phyloP scores from a whole-genome alignment of 2,329 filamentous ascomycete species.

The Claviceps africana region DNA sequence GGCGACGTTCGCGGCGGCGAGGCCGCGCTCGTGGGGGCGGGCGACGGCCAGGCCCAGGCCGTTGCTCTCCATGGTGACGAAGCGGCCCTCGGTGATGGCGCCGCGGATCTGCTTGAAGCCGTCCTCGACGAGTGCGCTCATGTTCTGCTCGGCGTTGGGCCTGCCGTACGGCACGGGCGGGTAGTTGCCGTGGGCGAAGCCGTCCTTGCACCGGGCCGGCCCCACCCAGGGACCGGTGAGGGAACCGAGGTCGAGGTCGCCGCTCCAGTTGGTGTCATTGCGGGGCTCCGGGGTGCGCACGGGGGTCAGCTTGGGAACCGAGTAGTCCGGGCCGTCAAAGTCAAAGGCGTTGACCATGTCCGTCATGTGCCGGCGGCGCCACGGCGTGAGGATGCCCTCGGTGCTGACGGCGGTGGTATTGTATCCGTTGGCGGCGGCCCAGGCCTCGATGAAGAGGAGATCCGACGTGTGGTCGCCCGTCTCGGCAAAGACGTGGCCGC shows the following conservation, averaged over 20 bases:
- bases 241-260: constrained; percentile 9
- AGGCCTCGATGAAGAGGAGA: constrained; percentile 36
- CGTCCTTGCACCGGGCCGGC: constrained; percentile 6
- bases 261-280: constrained; percentile 11
- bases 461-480: constrained; percentile 39
- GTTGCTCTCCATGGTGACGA: constrained; percentile 31
- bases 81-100: constrained; percentile 37
- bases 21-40: constrained; percentile 14
- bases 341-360: constrained; percentile 21
- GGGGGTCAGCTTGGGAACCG: constrained; percentile 5
- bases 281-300: constrained; percentile 16
- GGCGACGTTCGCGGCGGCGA: constrained; percentile 15
- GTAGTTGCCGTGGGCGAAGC: constrained; percentile 17
- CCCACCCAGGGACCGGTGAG: constrained; percentile 10
- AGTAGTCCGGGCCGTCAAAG: constrained; percentile 22
- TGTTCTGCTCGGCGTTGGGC: constrained; percentile 55
- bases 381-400: constrained; percentile 12
- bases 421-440: constrained; percentile 19
- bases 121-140: constrained; percentile 55
- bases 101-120: constrained; percentile 39
- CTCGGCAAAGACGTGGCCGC: constrained; percentile 39
- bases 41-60: constrained; percentile 22
- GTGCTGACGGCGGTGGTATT: constrained; percentile 13
- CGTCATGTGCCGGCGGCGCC: constrained; percentile 17
- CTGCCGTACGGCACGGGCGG: constrained; percentile 7